Percentiles rank a stretch among this genome's conserved stretches.
These are phyloP conservation scores for Sisymbrium altissimum DNA, from an alignment of 345 rosid species.

Conservation along the genomic window DNA sequence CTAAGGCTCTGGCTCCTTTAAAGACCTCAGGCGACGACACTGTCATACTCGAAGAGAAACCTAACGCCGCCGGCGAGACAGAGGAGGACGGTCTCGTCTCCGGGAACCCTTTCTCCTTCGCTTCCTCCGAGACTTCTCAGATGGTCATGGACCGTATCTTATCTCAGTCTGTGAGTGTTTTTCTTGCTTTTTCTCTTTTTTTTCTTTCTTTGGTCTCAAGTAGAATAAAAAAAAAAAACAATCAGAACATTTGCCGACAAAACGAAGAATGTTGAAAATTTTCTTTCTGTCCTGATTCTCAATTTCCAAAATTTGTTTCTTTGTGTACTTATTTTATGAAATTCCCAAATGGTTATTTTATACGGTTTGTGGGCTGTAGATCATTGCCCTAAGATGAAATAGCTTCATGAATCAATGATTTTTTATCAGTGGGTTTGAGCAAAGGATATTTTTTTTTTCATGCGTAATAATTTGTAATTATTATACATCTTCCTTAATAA, in stretches of 20 bases:
- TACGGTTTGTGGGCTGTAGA: neutral
- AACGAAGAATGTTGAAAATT: constrained; percentile 5
- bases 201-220: neutral
- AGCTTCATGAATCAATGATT: neutral
- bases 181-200: neutral
- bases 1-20: constrained; percentile 52
- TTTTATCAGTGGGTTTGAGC: neutral
- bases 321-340: neutral
- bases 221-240: neutral
- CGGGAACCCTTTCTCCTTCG: constrained; percentile 83
- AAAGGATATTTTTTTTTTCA: neutral
- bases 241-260: constrained; percentile 15
- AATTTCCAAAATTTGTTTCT: neutral
- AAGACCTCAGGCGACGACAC: constrained; percentile 29
- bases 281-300: neutral
- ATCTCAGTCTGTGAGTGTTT: constrained; percentile 83
- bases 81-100: constrained; percentile 53
- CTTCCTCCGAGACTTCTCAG: constrained; percentile 81
- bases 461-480: constrained; percentile 29
- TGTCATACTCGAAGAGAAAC: constrained; percentile 48
- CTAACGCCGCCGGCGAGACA: constrained; percentile 37
- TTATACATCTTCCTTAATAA: neutral
- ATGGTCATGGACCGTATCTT: constrained; percentile 88
- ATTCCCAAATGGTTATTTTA: too few relatives aligned
- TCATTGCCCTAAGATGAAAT: neutral